Conservation (phyloP, 1,284 basidiomycete genomes). For the Leccinum pseudoinsigne region DNA sequence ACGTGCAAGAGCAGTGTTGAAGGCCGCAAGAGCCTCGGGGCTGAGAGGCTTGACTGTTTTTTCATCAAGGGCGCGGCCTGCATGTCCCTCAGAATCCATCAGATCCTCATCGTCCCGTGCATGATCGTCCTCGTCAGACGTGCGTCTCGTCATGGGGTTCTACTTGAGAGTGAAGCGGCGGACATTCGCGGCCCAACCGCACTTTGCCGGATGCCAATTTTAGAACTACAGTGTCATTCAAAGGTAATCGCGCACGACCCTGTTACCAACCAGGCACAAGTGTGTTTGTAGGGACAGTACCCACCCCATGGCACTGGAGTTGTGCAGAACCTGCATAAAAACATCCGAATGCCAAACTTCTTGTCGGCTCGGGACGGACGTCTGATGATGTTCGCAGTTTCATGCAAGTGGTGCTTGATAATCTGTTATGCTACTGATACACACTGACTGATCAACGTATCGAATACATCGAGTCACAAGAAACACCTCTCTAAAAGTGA, state of each 20-base stretch:
- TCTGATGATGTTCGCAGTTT: neutral
- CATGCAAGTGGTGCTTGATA: slow-evolving; percentile 8
- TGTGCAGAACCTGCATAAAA: neutral
- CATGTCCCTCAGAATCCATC: slow-evolving; percentile 59
- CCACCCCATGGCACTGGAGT: neutral
- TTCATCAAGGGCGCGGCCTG: slow-evolving; percentile 41
- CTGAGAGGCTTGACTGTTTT: slow-evolving; percentile 71
- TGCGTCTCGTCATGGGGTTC: too few species aligned
- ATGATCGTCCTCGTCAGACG: neutral
- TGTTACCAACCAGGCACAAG: too few species aligned
- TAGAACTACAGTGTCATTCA: neutral
- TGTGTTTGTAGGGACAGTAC: neutral
- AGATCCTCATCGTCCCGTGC: slow-evolving; percentile 34
- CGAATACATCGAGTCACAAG: neutral
- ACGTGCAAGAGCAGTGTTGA: slow-evolving; percentile 65
- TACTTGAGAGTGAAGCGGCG: too few species aligned
- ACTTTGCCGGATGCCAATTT: slow-evolving; percentile 9
- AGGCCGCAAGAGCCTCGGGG: slow-evolving; percentile 68
- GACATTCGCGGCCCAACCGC: too few species aligned
- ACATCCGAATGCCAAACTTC: neutral
- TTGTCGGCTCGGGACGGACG: neutral
- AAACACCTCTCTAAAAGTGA: neutral
- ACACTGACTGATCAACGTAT: neutral
- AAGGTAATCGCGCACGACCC: too few species aligned
- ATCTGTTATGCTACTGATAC: slow-evolving; percentile 2